These are phyloP conservation scores for Wickerhamomyces sydowiorum DNA, from an alignment of 805 yeast species.

Conservation along the genomic window DNA sequence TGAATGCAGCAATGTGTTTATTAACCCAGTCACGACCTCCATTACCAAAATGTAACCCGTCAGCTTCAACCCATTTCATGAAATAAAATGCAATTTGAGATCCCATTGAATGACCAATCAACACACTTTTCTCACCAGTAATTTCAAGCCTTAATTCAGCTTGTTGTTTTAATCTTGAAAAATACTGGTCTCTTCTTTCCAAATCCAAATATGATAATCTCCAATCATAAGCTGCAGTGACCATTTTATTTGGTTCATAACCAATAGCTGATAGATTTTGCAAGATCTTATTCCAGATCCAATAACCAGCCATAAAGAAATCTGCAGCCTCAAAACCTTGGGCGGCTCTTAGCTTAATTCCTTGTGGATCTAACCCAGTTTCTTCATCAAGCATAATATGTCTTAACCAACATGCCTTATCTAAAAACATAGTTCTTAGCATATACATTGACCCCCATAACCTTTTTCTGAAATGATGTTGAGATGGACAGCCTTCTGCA, in stretches of 20 bases:
- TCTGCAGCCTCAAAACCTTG: constrained; percentile 97
- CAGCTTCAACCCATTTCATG: constrained; percentile 94
- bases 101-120: constrained; percentile 96
- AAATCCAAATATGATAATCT: constrained; percentile 84
- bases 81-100: constrained; percentile 84
- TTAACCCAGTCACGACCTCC: constrained; percentile 93
- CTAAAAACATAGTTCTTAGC: constrained; percentile 87
- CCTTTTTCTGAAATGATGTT: constrained; percentile 81
- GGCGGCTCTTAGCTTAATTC: constrained; percentile 77
- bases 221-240: constrained; percentile 95
- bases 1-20: constrained; percentile 69
- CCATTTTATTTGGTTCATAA: constrained; percentile 87
- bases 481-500: constrained; percentile 73
- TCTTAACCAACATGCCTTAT: constrained; percentile 89
- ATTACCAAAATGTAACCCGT: constrained; percentile 74
- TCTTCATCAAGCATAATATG: constrained; percentile 84
- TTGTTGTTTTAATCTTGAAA: constrained; percentile 64
- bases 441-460: constrained; percentile 97
- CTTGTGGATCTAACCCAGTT: constrained; percentile 91
- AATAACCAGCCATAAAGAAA: constrained; percentile 93
- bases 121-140: constrained; percentile 62
- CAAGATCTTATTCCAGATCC: constrained; percentile 98
- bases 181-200: constrained; percentile 83
- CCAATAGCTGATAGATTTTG: constrained; percentile 93
- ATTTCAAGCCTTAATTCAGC: constrained; percentile 55